A percentile compares a stretch with the other conserved stretches of the same genome.
These are phyloP conservation scores for Aspergillus sclerotiicarbonarius DNA, from an alignment of 495 filamentous ascomycete species.

Conservation along the genomic window DNA sequence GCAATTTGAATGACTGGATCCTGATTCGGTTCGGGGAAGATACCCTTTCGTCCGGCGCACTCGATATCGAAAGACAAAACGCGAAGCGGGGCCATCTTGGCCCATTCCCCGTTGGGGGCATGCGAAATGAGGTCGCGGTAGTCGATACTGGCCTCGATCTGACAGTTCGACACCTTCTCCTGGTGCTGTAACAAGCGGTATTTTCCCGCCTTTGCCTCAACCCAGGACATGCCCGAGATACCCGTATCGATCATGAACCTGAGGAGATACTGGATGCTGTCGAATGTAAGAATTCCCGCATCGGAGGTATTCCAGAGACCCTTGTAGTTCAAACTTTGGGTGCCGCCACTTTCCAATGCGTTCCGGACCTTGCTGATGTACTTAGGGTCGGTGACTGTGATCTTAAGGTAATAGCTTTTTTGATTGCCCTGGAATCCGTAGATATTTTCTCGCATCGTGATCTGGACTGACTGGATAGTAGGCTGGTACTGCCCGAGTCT, in stretches of 20 bases:
- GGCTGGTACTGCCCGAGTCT: slow-evolving; percentile 64
- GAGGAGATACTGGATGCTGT: slow-evolving; percentile 91
- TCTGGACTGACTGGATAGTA: slow-evolving; percentile 67
- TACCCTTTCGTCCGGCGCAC: slow-evolving; percentile 93
- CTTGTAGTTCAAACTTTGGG: slow-evolving; percentile 72
- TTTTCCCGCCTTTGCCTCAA: slow-evolving; percentile 72
- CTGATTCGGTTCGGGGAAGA: slow-evolving; percentile 88
- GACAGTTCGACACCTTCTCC: slow-evolving; percentile 81
- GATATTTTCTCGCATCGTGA: slow-evolving; percentile 82
- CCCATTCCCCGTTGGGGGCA: slow-evolving; percentile 90
- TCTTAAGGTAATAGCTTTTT: slow-evolving; percentile 88
- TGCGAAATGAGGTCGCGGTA: slow-evolving; percentile 85
- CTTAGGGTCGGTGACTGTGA: slow-evolving; percentile 86
- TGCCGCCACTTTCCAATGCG: slow-evolving; percentile 65
- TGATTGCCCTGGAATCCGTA: slow-evolving; percentile 91
- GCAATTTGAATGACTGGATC: slow-evolving; percentile 99
- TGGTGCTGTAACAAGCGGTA: slow-evolving; percentile 62
- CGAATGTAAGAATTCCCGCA: slow-evolving; percentile 76
- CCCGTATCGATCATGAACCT: slow-evolving; percentile 97
- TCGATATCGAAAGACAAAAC: slow-evolving; percentile 98
- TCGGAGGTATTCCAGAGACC: slow-evolving; percentile 78
- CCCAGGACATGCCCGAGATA: slow-evolving; percentile 95
- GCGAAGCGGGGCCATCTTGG: slow-evolving; percentile 94
- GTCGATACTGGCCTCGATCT: slow-evolving; percentile 85
- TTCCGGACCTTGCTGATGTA: slow-evolving; percentile 69